Evolutionary conservation across 805 yeast species (phyloP), one percentile per base, ranked within the genome.

Genomic region (Pichia nanzhaoensis): DNA sequence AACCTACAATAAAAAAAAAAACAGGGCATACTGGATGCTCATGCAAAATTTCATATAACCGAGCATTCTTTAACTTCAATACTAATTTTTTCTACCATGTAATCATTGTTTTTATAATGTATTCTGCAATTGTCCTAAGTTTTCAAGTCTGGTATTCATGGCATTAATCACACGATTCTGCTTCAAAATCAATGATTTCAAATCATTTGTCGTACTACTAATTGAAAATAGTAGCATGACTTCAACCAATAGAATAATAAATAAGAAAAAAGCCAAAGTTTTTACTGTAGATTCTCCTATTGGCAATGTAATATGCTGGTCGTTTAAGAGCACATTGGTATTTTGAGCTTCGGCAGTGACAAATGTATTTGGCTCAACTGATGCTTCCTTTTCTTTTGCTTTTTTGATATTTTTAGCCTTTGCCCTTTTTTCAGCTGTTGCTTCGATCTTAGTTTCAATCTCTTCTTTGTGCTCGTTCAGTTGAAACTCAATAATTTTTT

Each of bases 401-500:
- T 16, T 14, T 8, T n/a, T 18, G 16, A 17, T 3, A 24, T 30
- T 9, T n/a, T 35, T 33, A 14, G 21, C 6, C 19, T 4, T 28
- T 21, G 14, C 12, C 19, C 30, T 22, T 18, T 18, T 16, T 34
- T 12, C 13, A 12, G 4, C 39, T 3, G 3, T 5, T 16, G 9
- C 13, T 5, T 34, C 41, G 13, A 10, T n/a, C 22, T 28, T 34
- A 17, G 5, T 35, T 18, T 41, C 40, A 18, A 16, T 6, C 7
- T 46, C 42, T 34, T 27, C 36, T 13, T 16, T 42, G n/a, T 16
- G 2, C 27, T 22, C 35, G 33, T 35, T 24, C 13, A 34, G 16
- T 17, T 35, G 19, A 4, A 31, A 30, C 21, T 49, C 50, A 28
- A 27, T 37, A 3, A 30, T 33, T 34, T 37, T 41, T 13, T 51